Base-by-base conservation (phyloP, 2,329 filamentous ascomycete genomes). In the Thermoascus crustaceus region DNA sequence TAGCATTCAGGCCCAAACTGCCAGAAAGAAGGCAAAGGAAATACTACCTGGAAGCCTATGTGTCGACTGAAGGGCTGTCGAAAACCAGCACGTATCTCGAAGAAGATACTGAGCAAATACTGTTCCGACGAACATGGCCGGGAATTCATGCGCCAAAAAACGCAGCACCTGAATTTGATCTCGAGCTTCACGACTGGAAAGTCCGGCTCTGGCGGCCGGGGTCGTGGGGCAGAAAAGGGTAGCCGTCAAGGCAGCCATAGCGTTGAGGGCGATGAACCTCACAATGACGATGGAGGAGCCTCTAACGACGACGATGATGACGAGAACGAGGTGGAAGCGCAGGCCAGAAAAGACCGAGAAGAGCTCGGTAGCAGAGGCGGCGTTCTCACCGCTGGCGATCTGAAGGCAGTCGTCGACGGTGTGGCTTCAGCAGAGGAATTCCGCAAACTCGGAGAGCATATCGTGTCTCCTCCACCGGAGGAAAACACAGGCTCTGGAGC, bases 1-100 rank as follows among this genome's bases (percentile, higher is more conserved):
- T 22, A 25, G 10, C 4, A 11, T 13, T 19, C 35, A 66, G 63
- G 63, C 32, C 67, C 67, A 1, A 61, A 60, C 17, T 70, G 67
- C 43, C 52, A 53, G 33, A 50, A 55, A 14, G 51, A 56, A 30
- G 60, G 62, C 8, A 58, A 61, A 22, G 59, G 61, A n/a, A 54
- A 58, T 32, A 70, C 67, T 17, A 63, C 63, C 14, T 71, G 67
- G 67, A 70, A 70, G 42, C 63, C 64, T 21, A 69, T 70, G 65
- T 71, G 67, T 44, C 58, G 67, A 31, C 47, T 68, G 13, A 46
- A 51, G 14, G 61, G 58, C 29, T 71, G 67, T 42, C 55, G 65
- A 14, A 64, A 67, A 44, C 67, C 67, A 2, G 67, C 66, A 13
- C 61, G 67, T 13, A 55, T 61, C 16, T 55, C 46, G n/a, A 47